phyloP scores from a whole-genome alignment of 1,284 basidiomycete genomes.

The Cryptococcus sp. region DNA sequence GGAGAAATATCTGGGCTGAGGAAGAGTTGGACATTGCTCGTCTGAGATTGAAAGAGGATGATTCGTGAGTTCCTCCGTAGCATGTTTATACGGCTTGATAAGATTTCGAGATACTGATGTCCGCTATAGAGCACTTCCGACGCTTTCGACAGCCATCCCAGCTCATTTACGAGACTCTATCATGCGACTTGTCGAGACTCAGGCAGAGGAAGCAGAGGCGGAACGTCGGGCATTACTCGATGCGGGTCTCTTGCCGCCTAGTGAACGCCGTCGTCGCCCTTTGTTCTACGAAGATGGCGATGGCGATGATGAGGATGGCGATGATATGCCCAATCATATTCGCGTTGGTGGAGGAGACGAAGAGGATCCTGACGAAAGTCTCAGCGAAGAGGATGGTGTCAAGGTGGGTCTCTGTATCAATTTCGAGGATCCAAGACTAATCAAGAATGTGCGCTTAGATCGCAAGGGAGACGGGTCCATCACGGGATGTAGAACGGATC shows the following conservation, averaged over 20 bases:
- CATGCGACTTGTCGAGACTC: conserved; percentile 69
- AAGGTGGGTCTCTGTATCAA: conserved; percentile 7
- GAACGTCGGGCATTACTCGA: conserved; percentile 55
- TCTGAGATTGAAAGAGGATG: conserved; percentile 61
- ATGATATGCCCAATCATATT: conserved; percentile 22
- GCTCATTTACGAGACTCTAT: conserved; percentile 77
- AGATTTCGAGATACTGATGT: neutral
- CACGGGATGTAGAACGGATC: conserved; percentile 11
- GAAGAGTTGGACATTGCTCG: conserved; percentile 66
- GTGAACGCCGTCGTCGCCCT: too few relatives aligned
- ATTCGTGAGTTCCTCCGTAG: conserved; percentile 18
- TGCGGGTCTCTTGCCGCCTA: conserved; percentile 47
- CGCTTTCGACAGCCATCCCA: conserved; percentile 62
- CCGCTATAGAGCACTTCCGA: conserved; percentile 47
- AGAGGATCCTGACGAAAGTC: conserved; percentile 25
- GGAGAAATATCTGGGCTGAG: conserved; percentile 65
- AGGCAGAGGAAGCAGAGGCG: conserved; percentile 68
- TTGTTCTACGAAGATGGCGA: conserved; percentile 48
- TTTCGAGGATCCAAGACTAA: neutral
- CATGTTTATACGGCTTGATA: conserved; percentile 15
- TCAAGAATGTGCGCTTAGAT: neutral
- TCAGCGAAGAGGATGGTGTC: conserved; percentile 16
- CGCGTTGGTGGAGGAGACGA: conserved; percentile 19
- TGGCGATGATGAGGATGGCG: conserved; percentile 34
- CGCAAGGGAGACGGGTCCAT: conserved; percentile 5